Conservation (phyloP, 371 early-diverging fungal species). For the Mucor mucedo region DNA sequence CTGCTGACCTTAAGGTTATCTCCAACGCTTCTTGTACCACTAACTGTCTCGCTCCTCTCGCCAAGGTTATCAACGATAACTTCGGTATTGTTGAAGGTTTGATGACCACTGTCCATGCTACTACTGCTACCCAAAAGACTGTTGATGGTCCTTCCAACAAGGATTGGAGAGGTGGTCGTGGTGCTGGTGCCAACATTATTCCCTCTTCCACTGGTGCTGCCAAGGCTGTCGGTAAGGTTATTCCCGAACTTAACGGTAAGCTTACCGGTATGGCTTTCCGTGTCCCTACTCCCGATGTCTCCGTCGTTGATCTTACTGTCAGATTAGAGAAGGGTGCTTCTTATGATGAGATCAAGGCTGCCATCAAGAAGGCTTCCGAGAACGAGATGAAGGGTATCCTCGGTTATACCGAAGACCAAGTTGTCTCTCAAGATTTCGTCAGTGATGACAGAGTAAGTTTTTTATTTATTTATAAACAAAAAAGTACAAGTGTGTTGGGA, state of each 20-base stretch:
- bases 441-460: conserved; percentile 69
- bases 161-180: conserved; percentile 96
- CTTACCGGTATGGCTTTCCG: conserved; percentile 99
- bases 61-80: conserved; percentile 96
- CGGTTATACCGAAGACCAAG: conserved; percentile 94
- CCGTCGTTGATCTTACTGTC: conserved; percentile 98
- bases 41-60: conserved; percentile 99
- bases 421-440: conserved; percentile 97
- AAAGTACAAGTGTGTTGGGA: background rate
- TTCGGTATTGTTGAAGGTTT: conserved; percentile 87
- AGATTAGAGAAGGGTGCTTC: conserved; percentile 88
- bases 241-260: conserved; percentile 96
- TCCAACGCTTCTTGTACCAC: conserved; percentile 99
- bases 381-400: conserved; percentile 74
- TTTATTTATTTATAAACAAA: too few relatives aligned
- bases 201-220: conserved; percentile 99
- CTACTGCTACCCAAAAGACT: conserved; percentile 99
- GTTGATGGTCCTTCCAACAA: conserved; percentile 98
- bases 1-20: conserved; percentile 83
- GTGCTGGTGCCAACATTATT: conserved; percentile 97
- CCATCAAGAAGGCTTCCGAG: conserved; percentile 85
- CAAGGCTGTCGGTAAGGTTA: conserved; percentile 99
- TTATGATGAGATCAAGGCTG: conserved; percentile 90
- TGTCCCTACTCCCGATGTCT: conserved; percentile 98
- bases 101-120: conserved; percentile 99